phyloP scores from a whole-genome alignment of 1,284 basidiomycete genomes.

The Mycosarcoma maydis region DNA sequence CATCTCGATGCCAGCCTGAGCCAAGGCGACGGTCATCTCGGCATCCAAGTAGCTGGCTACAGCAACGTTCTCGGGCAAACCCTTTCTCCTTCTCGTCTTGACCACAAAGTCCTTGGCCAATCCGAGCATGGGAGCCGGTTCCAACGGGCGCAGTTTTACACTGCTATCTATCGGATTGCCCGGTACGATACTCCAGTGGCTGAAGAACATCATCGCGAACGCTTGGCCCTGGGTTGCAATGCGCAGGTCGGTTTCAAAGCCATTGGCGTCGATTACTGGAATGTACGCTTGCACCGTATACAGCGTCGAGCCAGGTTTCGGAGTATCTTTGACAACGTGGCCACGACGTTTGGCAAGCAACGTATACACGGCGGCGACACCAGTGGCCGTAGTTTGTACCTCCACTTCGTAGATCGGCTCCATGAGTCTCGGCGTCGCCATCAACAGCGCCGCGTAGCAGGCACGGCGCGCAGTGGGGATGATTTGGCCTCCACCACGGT shows the following conservation, averaged over 20 bases:
- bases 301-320: constrained; percentile 94
- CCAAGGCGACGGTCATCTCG: constrained; percentile 63
- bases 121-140: constrained; percentile 94
- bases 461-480: constrained; percentile 96
- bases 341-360: constrained; percentile 94
- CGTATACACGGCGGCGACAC: constrained; percentile 96
- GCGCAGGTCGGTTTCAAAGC: constrained; percentile 96
- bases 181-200: constrained; percentile 98
- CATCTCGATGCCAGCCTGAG: constrained; percentile 59
- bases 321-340: constrained; percentile 96
- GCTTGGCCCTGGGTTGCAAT: constrained; percentile 98
- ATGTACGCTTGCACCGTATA: constrained; percentile 98
- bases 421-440: constrained; percentile 73
- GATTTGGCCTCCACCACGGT: constrained; percentile 96
- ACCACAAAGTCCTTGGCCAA: constrained; percentile 81
- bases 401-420: constrained; percentile 99
- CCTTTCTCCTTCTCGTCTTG: constrained; percentile 92
- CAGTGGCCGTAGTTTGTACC: constrained; percentile 97
- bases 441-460: constrained; percentile 98
- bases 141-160: constrained; percentile 92
- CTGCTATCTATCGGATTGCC: constrained; percentile 96
- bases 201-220: constrained; percentile 93
- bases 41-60: constrained; percentile 61
- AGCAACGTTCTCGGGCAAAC: constrained; percentile 51
- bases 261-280: constrained; percentile 97